Base-by-base conservation (phyloP, 2,329 filamentous ascomycete species). In the Claviceps humidiphila region DNA sequence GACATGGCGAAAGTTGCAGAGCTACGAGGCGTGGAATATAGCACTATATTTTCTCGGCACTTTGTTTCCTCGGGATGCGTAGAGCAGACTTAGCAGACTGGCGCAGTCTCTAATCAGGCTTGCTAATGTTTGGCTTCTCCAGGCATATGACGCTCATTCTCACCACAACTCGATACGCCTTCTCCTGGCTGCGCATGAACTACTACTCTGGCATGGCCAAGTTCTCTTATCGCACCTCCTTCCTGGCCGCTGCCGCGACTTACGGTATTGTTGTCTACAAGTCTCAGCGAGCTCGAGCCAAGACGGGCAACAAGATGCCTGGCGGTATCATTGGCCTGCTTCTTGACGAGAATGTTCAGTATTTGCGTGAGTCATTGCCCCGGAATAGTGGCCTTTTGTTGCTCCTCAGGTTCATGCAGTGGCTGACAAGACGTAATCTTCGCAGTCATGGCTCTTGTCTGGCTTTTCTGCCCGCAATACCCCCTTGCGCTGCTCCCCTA, bases 181-280 rank as follows among this genome's bases (percentile, higher is more conserved):
- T 97, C 56, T 94, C 89, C 48, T 95, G 89, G 75, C 71, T 96
- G 54, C 85, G 85, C 63, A 86, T 97, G 77, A 94, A 95, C 77
- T 89, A 82, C 68, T 85, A 85, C 67, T 83, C 82, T 53, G 72
- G 80, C 65, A 81, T 82, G 75, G 90, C 91, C 47, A 77, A 80
- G 59, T 83, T 93, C 68, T 85, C 85, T 53, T 98, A 98, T 74
- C 90, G 93, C 63, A 80, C 85, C 51, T 87, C 90, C 53, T 98
- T 98, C 68, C 60, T 96, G 60, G 84, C 90, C 2, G 93, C 93
- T 5, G 89, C 89, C 47, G 81, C 82, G 49, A 97, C 93, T 11
- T 98, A 98, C 70, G 91, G 93, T 59, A 97, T 98, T 59, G 93
- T 98, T 49, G 91, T 98, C 56, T 97, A 95, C 78, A 98, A 98